A percentile compares a stretch with the other conserved stretches of the same genome.
Conservation (phyloP, 1,139 yeast species). For the Wickerhamomyces sp. region DNA sequence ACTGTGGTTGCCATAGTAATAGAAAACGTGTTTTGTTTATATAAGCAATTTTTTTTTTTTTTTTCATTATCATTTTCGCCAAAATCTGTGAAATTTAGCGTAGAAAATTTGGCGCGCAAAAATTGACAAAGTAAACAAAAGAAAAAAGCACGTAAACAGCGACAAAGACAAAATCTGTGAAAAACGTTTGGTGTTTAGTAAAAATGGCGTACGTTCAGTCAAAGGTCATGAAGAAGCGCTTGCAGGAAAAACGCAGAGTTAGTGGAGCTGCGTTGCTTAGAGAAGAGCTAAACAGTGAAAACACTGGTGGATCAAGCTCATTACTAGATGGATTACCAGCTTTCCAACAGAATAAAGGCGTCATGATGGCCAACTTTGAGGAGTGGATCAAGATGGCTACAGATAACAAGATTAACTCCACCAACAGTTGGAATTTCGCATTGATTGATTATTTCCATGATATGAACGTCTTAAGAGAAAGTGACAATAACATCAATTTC, state of each 20-base stretch:
- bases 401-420: slow-evolving; percentile 53
- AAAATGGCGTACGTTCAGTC: slow-evolving; percentile 24
- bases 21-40: neutral
- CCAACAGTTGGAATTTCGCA: slow-evolving; percentile 78
- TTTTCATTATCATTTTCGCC: neutral
- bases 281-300: slow-evolving; percentile 20
- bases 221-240: slow-evolving; percentile 23
- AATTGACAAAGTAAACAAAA: too few species aligned
- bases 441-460: slow-evolving; percentile 85
- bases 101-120: neutral
- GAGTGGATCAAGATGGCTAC: slow-evolving; percentile 34
- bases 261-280: slow-evolving; percentile 24
- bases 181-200: too few species aligned
- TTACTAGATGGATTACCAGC: slow-evolving; percentile 22
- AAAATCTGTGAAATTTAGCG: neutral
- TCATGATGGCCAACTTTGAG: slow-evolving; percentile 46
- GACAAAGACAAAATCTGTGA: neutral
- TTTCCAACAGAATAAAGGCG: slow-evolving; percentile 28
- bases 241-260: slow-evolving; percentile 22
- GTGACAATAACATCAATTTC: slow-evolving; percentile 67
- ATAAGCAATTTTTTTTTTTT: neutral
- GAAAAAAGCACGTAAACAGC: neutral
- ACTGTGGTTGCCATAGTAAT: neutral
- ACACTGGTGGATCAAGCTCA: slow-evolving; percentile 9
- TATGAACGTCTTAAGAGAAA: slow-evolving; percentile 52